phyloP scores from a whole-genome alignment of 768 basidiomycete species.

The Naganishia friedmannii region DNA sequence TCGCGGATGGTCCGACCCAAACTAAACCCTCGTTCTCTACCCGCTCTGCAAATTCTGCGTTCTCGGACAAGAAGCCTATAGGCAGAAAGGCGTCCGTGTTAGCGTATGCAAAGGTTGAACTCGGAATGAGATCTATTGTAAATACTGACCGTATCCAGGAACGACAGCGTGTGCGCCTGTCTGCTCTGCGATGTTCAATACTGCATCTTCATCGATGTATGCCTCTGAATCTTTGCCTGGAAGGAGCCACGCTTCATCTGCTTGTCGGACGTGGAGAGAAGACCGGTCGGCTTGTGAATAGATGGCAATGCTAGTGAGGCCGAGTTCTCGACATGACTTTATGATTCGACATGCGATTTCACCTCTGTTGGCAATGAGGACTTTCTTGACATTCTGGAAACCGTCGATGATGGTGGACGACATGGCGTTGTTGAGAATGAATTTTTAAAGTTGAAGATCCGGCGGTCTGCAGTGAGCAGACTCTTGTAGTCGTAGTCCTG shows the following conservation, averaged over 20 bases:
- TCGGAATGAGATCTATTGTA: too few relatives aligned
- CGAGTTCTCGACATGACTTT: slow-evolving; percentile 59
- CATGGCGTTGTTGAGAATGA: slow-evolving; percentile 20
- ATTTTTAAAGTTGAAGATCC: not conserved
- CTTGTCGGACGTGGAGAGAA: slow-evolving; percentile 61
- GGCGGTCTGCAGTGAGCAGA: not conserved
- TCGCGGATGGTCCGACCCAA: slow-evolving; percentile 62
- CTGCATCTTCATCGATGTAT: slow-evolving; percentile 35
- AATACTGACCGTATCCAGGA: slow-evolving; percentile 45
- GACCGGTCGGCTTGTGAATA: slow-evolving; percentile 63
- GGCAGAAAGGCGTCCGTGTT: not conserved
- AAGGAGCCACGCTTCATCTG: slow-evolving; percentile 56
- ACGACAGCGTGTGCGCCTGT: slow-evolving; percentile 40
- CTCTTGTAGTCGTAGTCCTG: not conserved
- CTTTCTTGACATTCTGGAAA: slow-evolving; percentile 33
- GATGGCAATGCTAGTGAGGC: slow-evolving; percentile 60
- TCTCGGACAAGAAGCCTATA: slow-evolving; percentile 65
- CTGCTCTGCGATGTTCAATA: slow-evolving; percentile 37
- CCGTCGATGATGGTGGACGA: slow-evolving; percentile 34
- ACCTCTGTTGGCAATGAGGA: slow-evolving; percentile 69
- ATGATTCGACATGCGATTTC: slow-evolving; percentile 69
- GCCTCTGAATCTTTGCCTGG: slow-evolving; percentile 38
- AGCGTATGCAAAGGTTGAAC: not conserved
- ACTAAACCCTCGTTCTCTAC: slow-evolving; percentile 58
- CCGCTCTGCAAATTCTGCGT: slow-evolving; percentile 59